Conservation (phyloP, 495 filamentous ascomycete genomes). For the Xylaria scruposa region DNA sequence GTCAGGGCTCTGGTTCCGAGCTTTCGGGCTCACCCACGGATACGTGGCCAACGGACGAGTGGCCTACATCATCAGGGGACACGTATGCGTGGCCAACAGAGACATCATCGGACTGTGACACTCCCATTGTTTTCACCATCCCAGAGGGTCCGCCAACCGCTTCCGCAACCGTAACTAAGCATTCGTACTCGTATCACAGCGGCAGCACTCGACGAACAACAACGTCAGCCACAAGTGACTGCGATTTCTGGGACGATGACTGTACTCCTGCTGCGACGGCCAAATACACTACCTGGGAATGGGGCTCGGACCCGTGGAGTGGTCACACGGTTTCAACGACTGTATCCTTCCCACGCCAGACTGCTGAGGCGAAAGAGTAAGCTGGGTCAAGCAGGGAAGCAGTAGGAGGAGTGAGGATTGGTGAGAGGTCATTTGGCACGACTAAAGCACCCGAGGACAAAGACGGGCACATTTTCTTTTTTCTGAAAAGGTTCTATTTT, state of each 20-base stretch:
- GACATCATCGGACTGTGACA: conserved; percentile 17
- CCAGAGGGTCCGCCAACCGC: background rate
- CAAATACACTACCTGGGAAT: conserved; percentile 7
- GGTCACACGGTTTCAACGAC: conserved; percentile 10
- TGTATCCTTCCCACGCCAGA: background rate
- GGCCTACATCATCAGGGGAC: conserved; percentile 6
- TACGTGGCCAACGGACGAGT: background rate
- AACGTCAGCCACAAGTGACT: conserved; percentile 16
- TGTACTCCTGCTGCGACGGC: background rate
- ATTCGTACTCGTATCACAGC: conserved; percentile 17
- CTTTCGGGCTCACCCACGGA: background rate
- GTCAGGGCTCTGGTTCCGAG: background rate
- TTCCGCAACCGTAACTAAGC: background rate
- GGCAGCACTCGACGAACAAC: background rate
- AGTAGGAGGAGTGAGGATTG: background rate
- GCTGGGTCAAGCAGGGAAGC: background rate
- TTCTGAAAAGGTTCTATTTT: background rate
- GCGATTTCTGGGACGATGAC: conserved; percentile 16
- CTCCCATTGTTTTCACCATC: background rate
- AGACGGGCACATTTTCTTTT: background rate
- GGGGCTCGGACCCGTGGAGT: conserved; percentile 1
- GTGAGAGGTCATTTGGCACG: background rate
- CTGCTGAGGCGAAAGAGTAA: background rate
- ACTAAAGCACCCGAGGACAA: background rate
- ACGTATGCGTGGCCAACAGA: background rate